Evolutionary conservation across 495 filamentous ascomycete genomes (phyloP), one percentile per base, ranked within the genome.

Genomic region (Penicillium parvum): DNA sequence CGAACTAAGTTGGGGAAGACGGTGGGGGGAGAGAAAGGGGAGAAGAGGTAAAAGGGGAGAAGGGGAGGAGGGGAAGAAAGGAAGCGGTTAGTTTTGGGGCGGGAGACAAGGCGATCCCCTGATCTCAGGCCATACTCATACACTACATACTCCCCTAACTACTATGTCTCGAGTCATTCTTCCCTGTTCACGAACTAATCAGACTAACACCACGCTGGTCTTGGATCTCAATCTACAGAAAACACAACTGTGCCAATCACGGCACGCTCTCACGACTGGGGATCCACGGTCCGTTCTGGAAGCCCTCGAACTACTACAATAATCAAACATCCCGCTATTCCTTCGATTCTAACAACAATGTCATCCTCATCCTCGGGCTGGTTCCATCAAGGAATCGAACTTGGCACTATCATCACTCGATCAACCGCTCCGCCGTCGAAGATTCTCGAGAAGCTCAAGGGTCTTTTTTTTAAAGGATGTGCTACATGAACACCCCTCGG

Each of bases 201-300:
- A 26, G 32, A 10, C 42, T 22, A 21, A 11, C 28, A 17, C 14
- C 12, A 16, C 6, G 5, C 15, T 35, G 11, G 32, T 35, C 32
- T 21, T 1, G 18, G 27, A 17, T 18, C 18, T 53, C 44, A 58
- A 61, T 58, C 45, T 58, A 61, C 39, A 56, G 55, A 53, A 59
- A 59, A 59, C 55, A 52, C 15, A 17, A 12, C 20, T 40, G 34
- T 50, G 34, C 55, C 51, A 58, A 55, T 58, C 45, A 58, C 14
- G 30, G 14, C 8, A 29, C 14, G 5, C 26, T 16, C 0, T 15
- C 32, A 10, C 21, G n/a, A 32, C 16, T 26, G 38, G 3, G 25
- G 38, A 43, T 37, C 45, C 45, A 47, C 30, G 45, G 45, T 26
- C 30, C 32, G 23, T 43, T 43, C 40, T 42, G 28, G 29, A 42